Evolutionary conservation across 176 grass and related monocot genomes (phyloP), one percentile per base, ranked within the genome.

Genomic region (Eragrostis nindensis): DNA sequence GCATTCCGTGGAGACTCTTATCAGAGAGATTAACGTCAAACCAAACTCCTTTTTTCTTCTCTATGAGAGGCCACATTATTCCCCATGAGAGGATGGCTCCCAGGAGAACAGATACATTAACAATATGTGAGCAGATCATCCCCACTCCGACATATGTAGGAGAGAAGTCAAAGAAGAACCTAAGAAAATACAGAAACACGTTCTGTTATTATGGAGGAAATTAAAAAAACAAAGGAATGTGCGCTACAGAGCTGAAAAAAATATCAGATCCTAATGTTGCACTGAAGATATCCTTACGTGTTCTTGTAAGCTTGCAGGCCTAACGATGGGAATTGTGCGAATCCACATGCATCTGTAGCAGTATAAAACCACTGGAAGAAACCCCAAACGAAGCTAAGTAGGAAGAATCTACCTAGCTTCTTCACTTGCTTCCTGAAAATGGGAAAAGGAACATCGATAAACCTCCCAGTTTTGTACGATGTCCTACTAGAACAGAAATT

Each of bases 301-400:
- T 97, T 92, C 24, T 84, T 61, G 53, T 62, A 92, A 75, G 93
- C 93, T 76, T 88, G 80, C 10, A 95, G 70, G 52, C 93, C 93
- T 41, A 95, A 73, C 30, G 87, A 62, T 70, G 90, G 93, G 75
- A 95, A 95, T 10, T 52, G 46, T 40, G 0, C 5, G 45, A 95
- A 95, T 82, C 93, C 93, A 13, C 93, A 95, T 19, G 25, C n/a
- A 11, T 86, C 68, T 36, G 81, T 87, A 26, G 84, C 94, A 47
- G 94, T 94, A 61, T 90, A 97, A 82, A 97, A 97, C 94, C 94
- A 97, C 78, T 94, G 91, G 65, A 97, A 97, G 83, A 94, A 97
- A 7, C 79, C 94, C 94, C 94, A 97, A 3, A 88, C 5, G 77
- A 97, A 94, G 73, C 89, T 90, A 29, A 81, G 25, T 6, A 72